These are phyloP conservation scores for Groenewaldozyma auringiensis DNA, from an alignment of 1,139 yeast species.

Conservation along the genomic window DNA sequence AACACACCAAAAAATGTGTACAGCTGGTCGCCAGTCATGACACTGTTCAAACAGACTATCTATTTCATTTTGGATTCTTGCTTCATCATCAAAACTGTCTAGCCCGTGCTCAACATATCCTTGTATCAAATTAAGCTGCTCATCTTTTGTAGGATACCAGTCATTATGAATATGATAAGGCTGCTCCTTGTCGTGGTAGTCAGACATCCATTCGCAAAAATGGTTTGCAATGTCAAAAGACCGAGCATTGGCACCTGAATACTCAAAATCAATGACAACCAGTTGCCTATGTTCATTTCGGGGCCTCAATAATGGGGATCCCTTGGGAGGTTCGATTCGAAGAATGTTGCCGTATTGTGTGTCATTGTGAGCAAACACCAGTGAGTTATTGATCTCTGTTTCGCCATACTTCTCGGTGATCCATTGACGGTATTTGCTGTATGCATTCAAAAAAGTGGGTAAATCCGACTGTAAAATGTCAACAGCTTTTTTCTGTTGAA, in stretches of 20 bases:
- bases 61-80: conserved; percentile 46
- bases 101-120: conserved; percentile 53
- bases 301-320: conserved; percentile 36
- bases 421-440: conserved; percentile 55
- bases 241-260: conserved; percentile 87
- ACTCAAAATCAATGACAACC: conserved; percentile 94
- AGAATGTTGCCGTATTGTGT: conserved; percentile 88
- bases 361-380: conserved; percentile 80
- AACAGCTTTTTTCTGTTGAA: conserved; percentile 3
- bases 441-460: conserved; percentile 40
- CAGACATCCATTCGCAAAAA: conserved; percentile 92
- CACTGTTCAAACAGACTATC: conserved; percentile 55
- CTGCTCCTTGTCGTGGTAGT: conserved; percentile 61
- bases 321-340: conserved; percentile 36
- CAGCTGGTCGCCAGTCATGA: conserved; percentile 73
- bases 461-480: conserved; percentile 38
- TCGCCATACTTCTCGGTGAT: conserved; percentile 45
- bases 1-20: conserved; percentile 71
- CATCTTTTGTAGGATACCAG: conserved; percentile 57
- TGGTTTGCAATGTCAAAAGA: conserved; percentile 90
- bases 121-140: conserved; percentile 63
- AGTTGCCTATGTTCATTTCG: conserved; percentile 59
- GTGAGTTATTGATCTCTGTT: conserved; percentile 38
- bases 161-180: conserved; percentile 52
- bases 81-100: conserved; percentile 29